A percentile compares a stretch with the other conserved stretches of the same genome.
Evolutionary conservation across 352 stramenopile species (phyloP).

Genomic region (Peronospora belbahrii): DNA sequence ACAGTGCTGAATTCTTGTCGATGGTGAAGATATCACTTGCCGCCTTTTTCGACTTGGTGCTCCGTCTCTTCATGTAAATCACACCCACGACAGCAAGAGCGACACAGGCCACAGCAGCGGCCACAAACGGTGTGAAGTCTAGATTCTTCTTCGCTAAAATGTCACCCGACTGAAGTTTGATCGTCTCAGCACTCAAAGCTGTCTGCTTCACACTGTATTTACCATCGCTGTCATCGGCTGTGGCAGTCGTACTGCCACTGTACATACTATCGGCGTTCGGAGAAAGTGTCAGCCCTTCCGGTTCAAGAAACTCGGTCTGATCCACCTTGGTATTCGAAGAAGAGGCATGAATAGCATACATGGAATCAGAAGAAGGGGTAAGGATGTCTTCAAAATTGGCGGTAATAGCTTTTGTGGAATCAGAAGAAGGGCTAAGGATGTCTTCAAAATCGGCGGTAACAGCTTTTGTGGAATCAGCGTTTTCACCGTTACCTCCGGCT

Average conservation of each 20-base stretch:
- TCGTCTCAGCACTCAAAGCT: slow-evolving; percentile 26
- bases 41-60: slow-evolving; percentile 38
- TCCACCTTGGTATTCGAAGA: too few relatives aligned
- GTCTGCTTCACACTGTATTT: slow-evolving; percentile 13
- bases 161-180: slow-evolving; percentile 36
- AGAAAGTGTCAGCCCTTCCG: too few relatives aligned
- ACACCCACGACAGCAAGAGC: slow-evolving; percentile 41
- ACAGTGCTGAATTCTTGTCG: slow-evolving; percentile 71
- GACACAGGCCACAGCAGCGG: slow-evolving; percentile 29
- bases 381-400: neutral
- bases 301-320: too few relatives aligned
- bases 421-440: too few relatives aligned
- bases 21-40: slow-evolving; percentile 60
- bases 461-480: neutral
- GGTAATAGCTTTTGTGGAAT: neutral
- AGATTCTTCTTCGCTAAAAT: neutral
- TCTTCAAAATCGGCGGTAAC: too few relatives aligned
- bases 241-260: slow-evolving; percentile 26
- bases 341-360: too few relatives aligned
- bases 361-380: neutral
- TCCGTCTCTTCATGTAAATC: slow-evolving; percentile 62
- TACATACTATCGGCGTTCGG: too few relatives aligned
- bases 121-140: slow-evolving; percentile 19
- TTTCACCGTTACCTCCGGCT: slow-evolving; percentile 18
- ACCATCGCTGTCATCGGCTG: neutral